Conservation (phyloP, 2,329 filamentous ascomycete genomes). For the Aspergillus fructus region DNA sequence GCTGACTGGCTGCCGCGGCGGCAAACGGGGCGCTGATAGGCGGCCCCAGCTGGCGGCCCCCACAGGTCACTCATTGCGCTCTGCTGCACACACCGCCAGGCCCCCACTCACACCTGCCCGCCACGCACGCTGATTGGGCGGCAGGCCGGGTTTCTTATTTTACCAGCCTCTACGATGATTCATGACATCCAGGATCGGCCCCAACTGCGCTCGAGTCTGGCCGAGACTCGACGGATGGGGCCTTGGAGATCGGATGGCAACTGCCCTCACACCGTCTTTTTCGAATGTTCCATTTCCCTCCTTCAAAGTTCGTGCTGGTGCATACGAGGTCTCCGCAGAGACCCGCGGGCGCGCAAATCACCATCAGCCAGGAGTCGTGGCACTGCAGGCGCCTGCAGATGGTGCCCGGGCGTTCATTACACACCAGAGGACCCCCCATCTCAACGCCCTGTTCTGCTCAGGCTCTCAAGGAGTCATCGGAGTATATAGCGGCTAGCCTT, state of each 20-base stretch:
- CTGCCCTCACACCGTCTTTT: not conserved
- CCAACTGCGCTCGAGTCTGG: not conserved
- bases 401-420: not conserved
- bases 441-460: not conserved
- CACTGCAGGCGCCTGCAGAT: not conserved
- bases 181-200: not conserved
- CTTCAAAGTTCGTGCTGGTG: too few relatives aligned
- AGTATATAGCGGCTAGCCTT: conserved; percentile 3
- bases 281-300: not conserved
- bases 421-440: not conserved
- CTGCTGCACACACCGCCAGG: not conserved
- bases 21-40: too few relatives aligned
- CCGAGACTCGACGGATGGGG: too few relatives aligned
- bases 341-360: too few relatives aligned
- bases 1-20: not conserved
- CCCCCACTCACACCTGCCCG: not conserved
- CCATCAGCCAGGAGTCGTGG: not conserved
- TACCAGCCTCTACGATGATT: conserved; percentile 2
- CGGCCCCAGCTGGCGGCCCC: too few relatives aligned
- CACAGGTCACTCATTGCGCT: too few relatives aligned
- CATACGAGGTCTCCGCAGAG: too few relatives aligned
- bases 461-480: not conserved
- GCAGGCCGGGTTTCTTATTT: not conserved
- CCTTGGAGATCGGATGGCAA: not conserved
- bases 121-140: not conserved